These are phyloP conservation scores for Mallotus repandus DNA, from an alignment of 441 rosid species.

Conservation along the genomic window DNA sequence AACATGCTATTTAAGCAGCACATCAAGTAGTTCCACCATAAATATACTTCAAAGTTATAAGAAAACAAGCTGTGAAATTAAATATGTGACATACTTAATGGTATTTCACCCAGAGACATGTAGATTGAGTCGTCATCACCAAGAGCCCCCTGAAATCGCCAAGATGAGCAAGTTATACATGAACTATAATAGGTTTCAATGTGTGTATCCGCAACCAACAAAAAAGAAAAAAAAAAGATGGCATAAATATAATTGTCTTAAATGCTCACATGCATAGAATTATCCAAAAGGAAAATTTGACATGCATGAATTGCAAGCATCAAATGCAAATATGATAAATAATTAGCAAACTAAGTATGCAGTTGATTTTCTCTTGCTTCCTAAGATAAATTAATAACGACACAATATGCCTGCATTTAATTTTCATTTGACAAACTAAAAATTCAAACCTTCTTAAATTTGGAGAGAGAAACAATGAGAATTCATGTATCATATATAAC, in stretches of 20 bases:
- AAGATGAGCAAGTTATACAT: constrained; percentile 15
- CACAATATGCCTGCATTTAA: not conserved
- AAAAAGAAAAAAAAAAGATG: not conserved
- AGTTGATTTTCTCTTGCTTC: not conserved
- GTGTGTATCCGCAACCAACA: not conserved
- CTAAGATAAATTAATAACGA: not conserved
- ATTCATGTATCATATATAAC: constrained; percentile 10
- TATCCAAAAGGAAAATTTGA: not conserved
- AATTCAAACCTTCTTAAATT: not conserved
- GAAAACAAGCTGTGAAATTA: constrained; percentile 30
- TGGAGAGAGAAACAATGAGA: not conserved
- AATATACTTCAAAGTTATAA: constrained; percentile 20
- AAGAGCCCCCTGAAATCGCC: constrained; percentile 63
- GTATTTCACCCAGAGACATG: constrained; percentile 97
- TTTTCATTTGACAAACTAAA: not conserved
- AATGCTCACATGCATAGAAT: not conserved
- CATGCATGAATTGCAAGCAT: not conserved
- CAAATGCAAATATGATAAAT: not conserved
- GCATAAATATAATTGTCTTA: not conserved
- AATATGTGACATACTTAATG: constrained; percentile 67
- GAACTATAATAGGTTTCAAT: not conserved
- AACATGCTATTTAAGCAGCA: constrained; percentile 14
- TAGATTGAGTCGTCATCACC: constrained; percentile 89
- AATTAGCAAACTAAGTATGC: not conserved
- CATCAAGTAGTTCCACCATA: constrained; percentile 21